phyloP scores from a whole-genome alignment of 75 land plant species.

The Isoetes taiwanensis region DNA sequence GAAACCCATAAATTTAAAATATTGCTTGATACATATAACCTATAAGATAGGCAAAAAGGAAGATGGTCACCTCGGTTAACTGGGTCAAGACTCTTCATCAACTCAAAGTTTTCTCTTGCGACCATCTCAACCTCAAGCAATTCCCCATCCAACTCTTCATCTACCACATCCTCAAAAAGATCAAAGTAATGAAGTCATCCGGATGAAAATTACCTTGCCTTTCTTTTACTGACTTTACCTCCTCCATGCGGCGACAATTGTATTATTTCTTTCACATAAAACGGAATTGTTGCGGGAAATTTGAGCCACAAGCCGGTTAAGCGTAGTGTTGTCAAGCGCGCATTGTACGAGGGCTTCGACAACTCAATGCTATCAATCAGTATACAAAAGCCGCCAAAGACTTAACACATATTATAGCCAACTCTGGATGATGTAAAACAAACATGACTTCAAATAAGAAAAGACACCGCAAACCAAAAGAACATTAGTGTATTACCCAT shows the following conservation, averaged over 20 bases:
- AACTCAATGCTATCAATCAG: too few relatives aligned
- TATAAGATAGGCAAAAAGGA: too few relatives aligned
- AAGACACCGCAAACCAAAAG: too few relatives aligned
- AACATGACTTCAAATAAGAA: too few relatives aligned
- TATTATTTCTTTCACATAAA: constrained; percentile 68
- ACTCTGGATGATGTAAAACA: too few relatives aligned
- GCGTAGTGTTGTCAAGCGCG: constrained; percentile 87
- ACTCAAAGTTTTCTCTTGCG: constrained; percentile 31
- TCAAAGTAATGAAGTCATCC: too few relatives aligned
- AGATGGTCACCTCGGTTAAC: constrained; percentile 58
- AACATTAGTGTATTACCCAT: too few relatives aligned
- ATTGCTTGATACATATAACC: too few relatives aligned
- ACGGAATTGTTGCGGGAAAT: constrained; percentile 45
- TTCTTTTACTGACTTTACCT: constrained; percentile 55
- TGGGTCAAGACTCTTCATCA: constrained; percentile 60
- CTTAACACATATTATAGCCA: too few relatives aligned
- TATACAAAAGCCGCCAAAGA: too few relatives aligned
- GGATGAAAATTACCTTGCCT: too few relatives aligned
- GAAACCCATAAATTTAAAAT: background rate
- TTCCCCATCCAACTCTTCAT: constrained; percentile 88
- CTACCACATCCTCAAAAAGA: constrained; percentile 76
- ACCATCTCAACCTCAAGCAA: constrained; percentile 46
- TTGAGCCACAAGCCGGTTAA: constrained; percentile 75
- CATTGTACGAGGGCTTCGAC: constrained; percentile 88
- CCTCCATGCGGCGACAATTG: constrained; percentile 70